Evolutionary conservation across 805 yeast species (phyloP).

Genomic region (Candida koratica): DNA sequence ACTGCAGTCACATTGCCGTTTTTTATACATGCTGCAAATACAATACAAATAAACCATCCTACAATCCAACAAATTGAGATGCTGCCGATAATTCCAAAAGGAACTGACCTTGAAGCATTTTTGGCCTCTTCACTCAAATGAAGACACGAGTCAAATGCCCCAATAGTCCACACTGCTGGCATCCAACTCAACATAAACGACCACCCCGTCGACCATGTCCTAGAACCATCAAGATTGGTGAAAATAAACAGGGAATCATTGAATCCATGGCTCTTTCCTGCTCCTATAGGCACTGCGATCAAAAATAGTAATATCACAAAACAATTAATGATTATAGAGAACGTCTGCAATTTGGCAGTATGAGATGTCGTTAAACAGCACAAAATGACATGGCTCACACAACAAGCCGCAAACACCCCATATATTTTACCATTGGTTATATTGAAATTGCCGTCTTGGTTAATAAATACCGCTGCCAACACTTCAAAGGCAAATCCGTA

Average conservation of each 20-base stretch:
- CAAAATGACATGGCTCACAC: conserved; percentile 47
- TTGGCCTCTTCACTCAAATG: conserved; percentile 71
- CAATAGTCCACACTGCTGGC: conserved; percentile 74
- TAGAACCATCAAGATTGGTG: conserved; percentile 46
- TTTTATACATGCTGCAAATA: conserved; percentile 52
- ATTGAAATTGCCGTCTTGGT: conserved; percentile 51
- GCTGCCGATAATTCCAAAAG: conserved; percentile 60
- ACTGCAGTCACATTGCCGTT: conserved; percentile 41
- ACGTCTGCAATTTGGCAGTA: conserved; percentile 56
- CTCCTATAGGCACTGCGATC: conserved; percentile 65
- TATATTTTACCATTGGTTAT: conserved; percentile 53
- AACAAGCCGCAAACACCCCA: conserved; percentile 64
- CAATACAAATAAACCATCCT: conserved; percentile 55
- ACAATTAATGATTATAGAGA: conserved; percentile 54
- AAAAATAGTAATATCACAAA: conserved; percentile 50
- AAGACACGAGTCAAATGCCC: conserved; percentile 67
- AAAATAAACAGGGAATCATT: conserved; percentile 44
- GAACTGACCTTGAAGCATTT: conserved; percentile 59
- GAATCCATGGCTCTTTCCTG: conserved; percentile 23
- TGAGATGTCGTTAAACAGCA: conserved; percentile 56
- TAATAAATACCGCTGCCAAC: conserved; percentile 54
- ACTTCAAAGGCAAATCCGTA: conserved; percentile 65
- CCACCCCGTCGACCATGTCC: conserved; percentile 44
- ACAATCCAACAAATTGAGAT: conserved; percentile 54
- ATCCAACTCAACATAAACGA: conserved; percentile 53